These are phyloP conservation scores for Aspergillus sp. DNA, from an alignment of 2,329 filamentous ascomycete genomes.

Conservation along the genomic window DNA sequence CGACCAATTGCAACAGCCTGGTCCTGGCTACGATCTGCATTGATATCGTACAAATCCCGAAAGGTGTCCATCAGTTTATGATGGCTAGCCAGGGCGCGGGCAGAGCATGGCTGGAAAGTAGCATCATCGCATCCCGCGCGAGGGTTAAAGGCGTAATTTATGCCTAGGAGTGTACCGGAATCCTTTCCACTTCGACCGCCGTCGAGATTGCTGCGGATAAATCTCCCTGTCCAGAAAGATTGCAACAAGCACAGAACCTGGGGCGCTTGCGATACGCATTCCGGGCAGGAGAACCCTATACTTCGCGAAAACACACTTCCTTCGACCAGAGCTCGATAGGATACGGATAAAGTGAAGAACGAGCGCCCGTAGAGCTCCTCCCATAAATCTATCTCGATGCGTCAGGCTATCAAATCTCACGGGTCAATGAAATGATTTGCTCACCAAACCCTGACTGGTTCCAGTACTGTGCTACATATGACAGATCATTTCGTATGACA, in stretches of 20 bases:
- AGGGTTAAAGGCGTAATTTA: constrained; percentile 45
- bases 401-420: background rate
- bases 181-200: constrained; percentile 68
- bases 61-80: constrained; percentile 76
- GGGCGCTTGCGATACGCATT: constrained; percentile 65
- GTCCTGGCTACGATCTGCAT: constrained; percentile 27
- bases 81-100: constrained; percentile 69
- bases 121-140: constrained; percentile 33
- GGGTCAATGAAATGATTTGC: background rate
- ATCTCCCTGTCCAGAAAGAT: constrained; percentile 67
- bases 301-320: constrained; percentile 65
- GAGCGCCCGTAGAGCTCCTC: constrained; percentile 75
- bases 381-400: constrained; percentile 62
- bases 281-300: constrained; percentile 60
- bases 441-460: constrained; percentile 59
- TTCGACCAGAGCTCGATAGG: constrained; percentile 62
- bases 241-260: constrained; percentile 73
- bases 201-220: constrained; percentile 66
- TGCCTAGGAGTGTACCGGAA: constrained; percentile 62
- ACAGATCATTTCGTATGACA: constrained; percentile 71
- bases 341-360: constrained; percentile 73
- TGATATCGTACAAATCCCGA: constrained; percentile 65
- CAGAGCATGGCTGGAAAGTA: constrained; percentile 77
- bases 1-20: constrained; percentile 53
- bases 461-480: constrained; percentile 60